A percentile compares a stretch with the other conserved stretches of the same genome.
These are phyloP conservation scores for Tulasnella sp. DNA, from an alignment of 768 basidiomycete genomes.

Conservation along the genomic window DNA sequence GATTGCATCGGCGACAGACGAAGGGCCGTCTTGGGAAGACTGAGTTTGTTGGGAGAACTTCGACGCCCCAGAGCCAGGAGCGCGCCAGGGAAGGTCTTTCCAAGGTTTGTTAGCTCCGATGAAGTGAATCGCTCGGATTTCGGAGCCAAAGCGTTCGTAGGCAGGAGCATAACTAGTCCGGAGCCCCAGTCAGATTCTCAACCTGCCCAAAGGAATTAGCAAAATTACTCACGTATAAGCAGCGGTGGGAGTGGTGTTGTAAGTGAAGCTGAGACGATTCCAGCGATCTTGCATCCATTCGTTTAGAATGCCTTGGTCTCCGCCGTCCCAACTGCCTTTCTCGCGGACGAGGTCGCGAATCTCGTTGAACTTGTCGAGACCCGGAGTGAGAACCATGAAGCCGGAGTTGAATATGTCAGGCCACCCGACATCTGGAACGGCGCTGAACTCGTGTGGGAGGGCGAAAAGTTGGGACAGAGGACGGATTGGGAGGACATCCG, in stretches of 20 bases:
- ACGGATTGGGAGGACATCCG: slow-evolving; percentile 81
- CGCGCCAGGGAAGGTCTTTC: slow-evolving; percentile 66
- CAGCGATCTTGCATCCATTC: slow-evolving; percentile 87
- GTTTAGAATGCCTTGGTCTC: slow-evolving; percentile 96
- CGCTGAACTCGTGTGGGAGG: slow-evolving; percentile 77
- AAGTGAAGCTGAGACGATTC: slow-evolving; percentile 94
- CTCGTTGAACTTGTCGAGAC: slow-evolving; percentile 74
- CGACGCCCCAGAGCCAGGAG: slow-evolving; percentile 47
- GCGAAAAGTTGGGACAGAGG: slow-evolving; percentile 91
- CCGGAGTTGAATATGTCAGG: slow-evolving; percentile 99
- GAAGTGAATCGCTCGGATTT: slow-evolving; percentile 85
- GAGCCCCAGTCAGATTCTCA: slow-evolving; percentile 19
- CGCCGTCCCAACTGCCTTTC: slow-evolving; percentile 93
- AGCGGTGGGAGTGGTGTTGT: slow-evolving; percentile 97
- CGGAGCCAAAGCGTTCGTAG: slow-evolving; percentile 85
- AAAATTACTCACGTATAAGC: slow-evolving; percentile 77
- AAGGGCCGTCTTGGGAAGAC: slow-evolving; percentile 24
- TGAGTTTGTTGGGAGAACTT: slow-evolving; percentile 34
- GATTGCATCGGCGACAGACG: slow-evolving; percentile 18
- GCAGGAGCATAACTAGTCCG: slow-evolving; percentile 84
- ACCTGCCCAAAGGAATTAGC: slow-evolving; percentile 15
- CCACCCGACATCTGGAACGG: slow-evolving; percentile 97
- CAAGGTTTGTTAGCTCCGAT: slow-evolving; percentile 97
- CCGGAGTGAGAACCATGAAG: slow-evolving; percentile 80
- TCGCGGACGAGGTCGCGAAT: slow-evolving; percentile 64